phyloP scores from a whole-genome alignment of 768 basidiomycete genomes.

The Boletales sp. region DNA sequence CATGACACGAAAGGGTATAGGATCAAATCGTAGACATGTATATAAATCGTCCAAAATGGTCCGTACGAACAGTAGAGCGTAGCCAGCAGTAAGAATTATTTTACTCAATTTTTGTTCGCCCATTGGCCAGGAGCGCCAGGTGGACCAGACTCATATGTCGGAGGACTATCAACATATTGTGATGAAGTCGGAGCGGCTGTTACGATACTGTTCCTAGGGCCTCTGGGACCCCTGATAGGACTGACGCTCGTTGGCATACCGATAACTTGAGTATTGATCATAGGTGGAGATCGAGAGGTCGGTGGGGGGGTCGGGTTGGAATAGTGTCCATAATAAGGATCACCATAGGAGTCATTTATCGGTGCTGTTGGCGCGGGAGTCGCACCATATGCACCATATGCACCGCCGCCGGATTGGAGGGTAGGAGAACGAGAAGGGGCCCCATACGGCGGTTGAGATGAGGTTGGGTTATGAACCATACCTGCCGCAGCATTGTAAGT shows the following conservation, averaged over 20 bases:
- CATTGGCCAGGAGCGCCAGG: constrained; percentile 50
- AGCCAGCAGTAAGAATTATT: background rate
- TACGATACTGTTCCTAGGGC: constrained; percentile 27
- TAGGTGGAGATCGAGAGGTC: constrained; percentile 32
- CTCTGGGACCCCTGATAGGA: constrained; percentile 43
- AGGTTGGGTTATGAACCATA: constrained; percentile 5
- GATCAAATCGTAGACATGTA: constrained; percentile 1
- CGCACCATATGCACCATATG: constrained; percentile 55
- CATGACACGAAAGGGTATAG: constrained; percentile 25
- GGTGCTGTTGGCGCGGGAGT: constrained; percentile 43
- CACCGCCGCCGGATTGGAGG: constrained; percentile 39
- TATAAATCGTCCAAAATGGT: constrained; percentile 14
- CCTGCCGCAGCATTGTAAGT: constrained; percentile 36
- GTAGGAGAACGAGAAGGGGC: constrained; percentile 13
- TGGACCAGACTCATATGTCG: constrained; percentile 58
- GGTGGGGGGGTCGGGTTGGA: constrained; percentile 29
- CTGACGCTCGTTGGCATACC: constrained; percentile 27
- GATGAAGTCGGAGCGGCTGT: constrained; percentile 22
- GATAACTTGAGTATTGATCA: constrained; percentile 37
- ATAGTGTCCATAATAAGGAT: constrained; percentile 28
- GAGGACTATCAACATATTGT: constrained; percentile 53
- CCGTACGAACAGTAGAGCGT: constrained; percentile 10
- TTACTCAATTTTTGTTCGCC: constrained; percentile 38
- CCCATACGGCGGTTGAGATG: constrained; percentile 14
- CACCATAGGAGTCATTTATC: constrained; percentile 26